Conservation (phyloP, 805 yeast species). For the Hanseniaspora pseudoguilliermondii region DNA sequence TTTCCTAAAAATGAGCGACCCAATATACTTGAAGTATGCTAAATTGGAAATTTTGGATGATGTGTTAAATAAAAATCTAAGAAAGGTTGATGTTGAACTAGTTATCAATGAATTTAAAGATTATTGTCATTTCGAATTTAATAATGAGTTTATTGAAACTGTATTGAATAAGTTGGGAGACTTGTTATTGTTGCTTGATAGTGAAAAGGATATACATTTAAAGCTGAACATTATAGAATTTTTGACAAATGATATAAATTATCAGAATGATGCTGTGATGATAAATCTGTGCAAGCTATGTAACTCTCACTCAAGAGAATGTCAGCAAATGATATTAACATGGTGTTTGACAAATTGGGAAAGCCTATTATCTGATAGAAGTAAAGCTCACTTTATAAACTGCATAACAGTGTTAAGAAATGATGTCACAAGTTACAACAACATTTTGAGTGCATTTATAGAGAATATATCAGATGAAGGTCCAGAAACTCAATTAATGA, state of each 20-base stretch:
- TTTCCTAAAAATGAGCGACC: constrained; percentile 77
- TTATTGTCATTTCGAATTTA: constrained; percentile 67
- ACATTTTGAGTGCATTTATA: neutral
- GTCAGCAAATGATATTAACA: constrained; percentile 1
- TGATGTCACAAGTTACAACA: neutral
- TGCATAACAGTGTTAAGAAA: neutral
- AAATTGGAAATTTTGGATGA: constrained; percentile 65
- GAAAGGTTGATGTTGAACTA: constrained; percentile 36
- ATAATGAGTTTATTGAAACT: constrained; percentile 52
- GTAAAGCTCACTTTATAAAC: constrained; percentile 3
- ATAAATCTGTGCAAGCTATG: constrained; percentile 1
- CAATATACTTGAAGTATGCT: constrained; percentile 63
- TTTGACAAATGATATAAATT: constrained; percentile 8
- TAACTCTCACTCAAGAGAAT: neutral
- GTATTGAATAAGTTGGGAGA: constrained; percentile 6
- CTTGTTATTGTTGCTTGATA: neutral
- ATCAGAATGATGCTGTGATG: constrained; percentile 11
- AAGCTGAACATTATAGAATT: constrained; percentile 1
- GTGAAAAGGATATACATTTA: neutral
- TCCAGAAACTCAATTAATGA: constrained; percentile 8
- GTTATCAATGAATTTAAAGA: constrained; percentile 58
- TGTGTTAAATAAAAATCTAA: constrained; percentile 32
- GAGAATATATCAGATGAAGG: constrained; percentile 10
- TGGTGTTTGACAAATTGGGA: constrained; percentile 11
- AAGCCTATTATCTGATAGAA: neutral